These are phyloP conservation scores for Colletotrichum lupini DNA, from an alignment of 2,329 filamentous ascomycete species.

Conservation along the genomic window DNA sequence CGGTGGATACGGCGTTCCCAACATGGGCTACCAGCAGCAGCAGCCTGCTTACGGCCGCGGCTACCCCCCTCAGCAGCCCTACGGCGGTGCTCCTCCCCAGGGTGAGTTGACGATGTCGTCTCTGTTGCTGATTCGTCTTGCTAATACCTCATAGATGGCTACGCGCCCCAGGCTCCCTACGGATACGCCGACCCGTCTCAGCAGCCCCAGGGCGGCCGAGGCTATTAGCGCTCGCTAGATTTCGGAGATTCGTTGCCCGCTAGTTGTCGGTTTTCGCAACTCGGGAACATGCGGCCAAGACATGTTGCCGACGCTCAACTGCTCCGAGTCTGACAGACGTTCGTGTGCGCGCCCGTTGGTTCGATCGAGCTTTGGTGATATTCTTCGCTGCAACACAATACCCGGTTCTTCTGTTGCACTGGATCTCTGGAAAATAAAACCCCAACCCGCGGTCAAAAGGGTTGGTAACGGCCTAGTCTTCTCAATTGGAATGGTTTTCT, in stretches of 20 bases:
- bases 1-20: conserved; percentile 46
- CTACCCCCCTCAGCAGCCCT: conserved; percentile 51
- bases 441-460: conserved; percentile 33
- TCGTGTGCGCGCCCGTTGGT: conserved; percentile 37
- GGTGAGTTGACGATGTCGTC: conserved; percentile 46
- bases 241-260: conserved; percentile 36
- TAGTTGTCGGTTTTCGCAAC: conserved; percentile 30
- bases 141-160: conserved; percentile 22
- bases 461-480: conserved; percentile 35
- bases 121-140: not conserved
- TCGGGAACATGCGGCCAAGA: conserved; percentile 30
- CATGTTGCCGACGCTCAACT: conserved; percentile 33
- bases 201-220: conserved; percentile 48
- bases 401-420: conserved; percentile 38
- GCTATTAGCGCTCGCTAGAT: conserved; percentile 50
- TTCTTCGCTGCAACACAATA: conserved; percentile 39
- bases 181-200: conserved; percentile 59
- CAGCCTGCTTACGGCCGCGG: conserved; percentile 57
- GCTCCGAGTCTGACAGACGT: conserved; percentile 36
- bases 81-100: conserved; percentile 48
- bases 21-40: conserved; percentile 47
- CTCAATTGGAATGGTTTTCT: conserved; percentile 35
- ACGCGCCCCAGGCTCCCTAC: conserved; percentile 44
- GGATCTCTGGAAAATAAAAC: conserved; percentile 36
- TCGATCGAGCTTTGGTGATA: conserved; percentile 38